A percentile compares a stretch with the other conserved stretches of the same genome.
Conservation (phyloP, 495 filamentous ascomycete genomes). For the Aspergillus taichungensis region DNA sequence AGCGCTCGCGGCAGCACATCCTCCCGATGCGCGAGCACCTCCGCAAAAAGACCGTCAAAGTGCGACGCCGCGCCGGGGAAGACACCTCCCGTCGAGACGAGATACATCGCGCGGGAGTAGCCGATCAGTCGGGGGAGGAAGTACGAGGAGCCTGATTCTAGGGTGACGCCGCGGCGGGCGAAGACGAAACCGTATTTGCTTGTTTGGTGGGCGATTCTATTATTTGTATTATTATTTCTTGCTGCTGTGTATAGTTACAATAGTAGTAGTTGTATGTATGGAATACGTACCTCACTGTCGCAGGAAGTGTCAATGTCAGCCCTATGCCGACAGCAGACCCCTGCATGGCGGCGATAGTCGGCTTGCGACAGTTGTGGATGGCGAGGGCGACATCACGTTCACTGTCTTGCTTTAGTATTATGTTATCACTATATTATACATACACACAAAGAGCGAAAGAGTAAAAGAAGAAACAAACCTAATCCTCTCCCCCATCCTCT, state of each 20-base stretch:
- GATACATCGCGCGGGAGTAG: slow-evolving; percentile 45
- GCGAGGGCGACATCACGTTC: slow-evolving; percentile 43
- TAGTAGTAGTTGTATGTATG: background rate
- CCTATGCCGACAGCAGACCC: slow-evolving; percentile 59
- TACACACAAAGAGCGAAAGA: slow-evolving; percentile 16
- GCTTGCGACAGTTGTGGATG: slow-evolving; percentile 53
- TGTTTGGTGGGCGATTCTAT: slow-evolving; percentile 40
- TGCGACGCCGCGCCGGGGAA: slow-evolving; percentile 24
- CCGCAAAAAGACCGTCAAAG: slow-evolving; percentile 46
- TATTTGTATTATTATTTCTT: background rate
- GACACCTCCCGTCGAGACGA: slow-evolving; percentile 28
- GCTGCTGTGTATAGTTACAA: background rate
- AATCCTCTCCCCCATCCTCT: slow-evolving; percentile 37
- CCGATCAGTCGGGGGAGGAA: slow-evolving; percentile 57
- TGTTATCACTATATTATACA: too few species aligned
- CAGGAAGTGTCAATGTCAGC: slow-evolving; percentile 59
- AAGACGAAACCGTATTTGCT: slow-evolving; percentile 60
- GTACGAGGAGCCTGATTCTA: slow-evolving; percentile 56
- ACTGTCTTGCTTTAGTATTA: slow-evolving; percentile 5
- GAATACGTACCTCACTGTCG: slow-evolving; percentile 36
- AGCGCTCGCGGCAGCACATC: slow-evolving; percentile 48
- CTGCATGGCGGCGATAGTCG: slow-evolving; percentile 56
- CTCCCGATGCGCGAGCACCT: slow-evolving; percentile 39
- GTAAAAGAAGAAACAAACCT: slow-evolving; percentile 20
- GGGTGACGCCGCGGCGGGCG: slow-evolving; percentile 48